Evolutionary conservation across 352 stramenopile genomes (phyloP).

Genomic region (Globisporangium iwayamae): DNA sequence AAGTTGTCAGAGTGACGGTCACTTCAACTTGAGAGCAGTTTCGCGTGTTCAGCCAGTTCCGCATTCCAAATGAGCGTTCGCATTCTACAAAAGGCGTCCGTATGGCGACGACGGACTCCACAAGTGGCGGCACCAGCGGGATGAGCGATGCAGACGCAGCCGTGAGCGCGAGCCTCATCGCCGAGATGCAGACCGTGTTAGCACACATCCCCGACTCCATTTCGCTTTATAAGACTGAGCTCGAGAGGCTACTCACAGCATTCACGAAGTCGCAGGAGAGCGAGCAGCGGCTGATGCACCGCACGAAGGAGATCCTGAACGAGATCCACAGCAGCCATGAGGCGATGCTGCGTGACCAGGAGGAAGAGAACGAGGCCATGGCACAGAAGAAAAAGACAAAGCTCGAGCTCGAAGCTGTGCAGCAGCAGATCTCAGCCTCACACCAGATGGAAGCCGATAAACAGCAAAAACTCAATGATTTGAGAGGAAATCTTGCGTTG

Average conservation of each 20-base stretch:
- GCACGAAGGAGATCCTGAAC: slow-evolving; percentile 65
- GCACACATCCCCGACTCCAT: slow-evolving; percentile 68
- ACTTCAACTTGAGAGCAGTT: slow-evolving; percentile 7
- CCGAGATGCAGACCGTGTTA: slow-evolving; percentile 68
- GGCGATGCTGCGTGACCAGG: slow-evolving; percentile 68
- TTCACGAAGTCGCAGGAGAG: slow-evolving; percentile 82
- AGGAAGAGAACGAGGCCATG: slow-evolving; percentile 71
- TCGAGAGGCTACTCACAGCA: slow-evolving; percentile 73
- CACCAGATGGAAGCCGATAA: slow-evolving; percentile 67
- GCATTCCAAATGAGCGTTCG: background rate
- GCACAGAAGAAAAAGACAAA: slow-evolving; percentile 69
- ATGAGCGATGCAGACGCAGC: background rate
- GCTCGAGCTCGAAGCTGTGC: slow-evolving; percentile 64
- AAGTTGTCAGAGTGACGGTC: background rate
- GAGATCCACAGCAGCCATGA: slow-evolving; percentile 78
- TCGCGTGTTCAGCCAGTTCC: background rate
- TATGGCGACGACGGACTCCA: slow-evolving; percentile 7
- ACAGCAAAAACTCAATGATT: slow-evolving; percentile 66
- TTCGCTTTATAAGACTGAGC: slow-evolving; percentile 70
- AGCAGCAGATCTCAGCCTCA: slow-evolving; percentile 57
- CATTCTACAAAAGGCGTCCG: background rate
- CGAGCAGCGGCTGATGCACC: slow-evolving; percentile 62
- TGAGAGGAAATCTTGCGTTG: slow-evolving; percentile 56
- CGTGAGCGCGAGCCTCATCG: slow-evolving; percentile 30
- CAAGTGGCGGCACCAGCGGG: background rate